Base-by-base conservation (phyloP, 2,329 filamentous ascomycete species). In the Monosporascus cannonballus region DNA sequence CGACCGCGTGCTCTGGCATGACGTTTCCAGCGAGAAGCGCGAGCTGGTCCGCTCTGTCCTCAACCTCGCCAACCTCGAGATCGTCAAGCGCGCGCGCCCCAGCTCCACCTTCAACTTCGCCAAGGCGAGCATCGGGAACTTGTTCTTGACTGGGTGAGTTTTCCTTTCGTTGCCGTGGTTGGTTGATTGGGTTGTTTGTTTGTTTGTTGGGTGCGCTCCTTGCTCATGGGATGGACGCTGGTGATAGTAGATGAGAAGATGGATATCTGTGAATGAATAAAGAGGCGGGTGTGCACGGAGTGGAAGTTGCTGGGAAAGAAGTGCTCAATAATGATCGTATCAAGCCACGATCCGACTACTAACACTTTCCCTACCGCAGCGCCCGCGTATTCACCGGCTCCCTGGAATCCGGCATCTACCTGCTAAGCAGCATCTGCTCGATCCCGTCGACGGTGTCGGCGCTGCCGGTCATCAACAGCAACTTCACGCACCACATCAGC, bases 401-500 rank as follows among this genome's bases (percentile, higher is more conserved):
- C 54, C 93, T 97, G 59, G 94, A 97, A 69, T 89, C 88, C 6
- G 90, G 90, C 42, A 94, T 97, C 56, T 96, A 96, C 66, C 81
- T 97, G 2, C 79, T 97, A 4, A 88, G 87, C 49, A 88, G 86
- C 61, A 89, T 96, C 58, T 96, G 92, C 64, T 84, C 83, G n/a
- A 87, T 97, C 1, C 87, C 90, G 0, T 79, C 83, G 11, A 78
- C 84, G 49, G 84, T 94, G 6, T 80, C 84, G 0, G 90, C 96
- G 0, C 83, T 97, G 17, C 94, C 93, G 0, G 90, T 89, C 4
- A 89, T 97, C 61, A 96, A 96, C 74, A 91, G 88, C 57, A 97
- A 96, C 69, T 96, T 96, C 73, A 90, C 90, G 0, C 89, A 96
- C 64, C 93, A 97, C 70, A 97, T 97, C 60, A 90, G 88, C 6